phyloP scores from a whole-genome alignment of 306 rosid genomes.

The Urtica urens region DNA sequence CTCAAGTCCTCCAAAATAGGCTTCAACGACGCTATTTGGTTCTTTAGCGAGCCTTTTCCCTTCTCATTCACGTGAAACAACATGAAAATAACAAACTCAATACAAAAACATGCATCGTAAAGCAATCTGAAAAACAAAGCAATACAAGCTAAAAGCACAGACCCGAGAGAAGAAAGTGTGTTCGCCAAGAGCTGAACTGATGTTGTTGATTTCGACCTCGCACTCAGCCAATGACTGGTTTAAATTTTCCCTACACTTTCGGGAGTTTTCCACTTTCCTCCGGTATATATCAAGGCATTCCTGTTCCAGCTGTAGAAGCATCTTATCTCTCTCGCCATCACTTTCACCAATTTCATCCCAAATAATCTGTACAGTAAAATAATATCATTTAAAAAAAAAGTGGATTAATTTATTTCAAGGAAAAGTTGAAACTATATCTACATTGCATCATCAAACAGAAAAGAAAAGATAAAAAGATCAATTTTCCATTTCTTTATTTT shows the following conservation, averaged over 20 bases:
- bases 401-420: neutral
- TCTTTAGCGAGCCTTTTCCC: conserved; percentile 66
- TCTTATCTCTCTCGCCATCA: conserved; percentile 59
- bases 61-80: conserved; percentile 24
- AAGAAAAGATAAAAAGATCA: neutral
- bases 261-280: conserved; percentile 58
- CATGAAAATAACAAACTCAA: conserved; percentile 16
- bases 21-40: conserved; percentile 43
- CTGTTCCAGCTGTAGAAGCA: conserved; percentile 86
- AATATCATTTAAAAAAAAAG: neutral
- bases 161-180: conserved; percentile 37
- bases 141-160: conserved; percentile 8
- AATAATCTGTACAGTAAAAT: conserved; percentile 30
- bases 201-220: conserved; percentile 39
- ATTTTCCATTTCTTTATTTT: too few relatives aligned
- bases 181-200: conserved; percentile 59
- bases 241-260: conserved; percentile 64
- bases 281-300: conserved; percentile 82
- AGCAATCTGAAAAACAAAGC: neutral
- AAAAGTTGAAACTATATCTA: neutral
- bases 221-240: conserved; percentile 47
- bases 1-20: conserved; percentile 63
- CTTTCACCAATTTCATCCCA: conserved; percentile 97
- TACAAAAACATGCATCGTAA: conserved; percentile 4
- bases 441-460: neutral